These are phyloP conservation scores for Saccharomycopsis microspora DNA, from an alignment of 805 yeast genomes.

Conservation along the genomic window DNA sequence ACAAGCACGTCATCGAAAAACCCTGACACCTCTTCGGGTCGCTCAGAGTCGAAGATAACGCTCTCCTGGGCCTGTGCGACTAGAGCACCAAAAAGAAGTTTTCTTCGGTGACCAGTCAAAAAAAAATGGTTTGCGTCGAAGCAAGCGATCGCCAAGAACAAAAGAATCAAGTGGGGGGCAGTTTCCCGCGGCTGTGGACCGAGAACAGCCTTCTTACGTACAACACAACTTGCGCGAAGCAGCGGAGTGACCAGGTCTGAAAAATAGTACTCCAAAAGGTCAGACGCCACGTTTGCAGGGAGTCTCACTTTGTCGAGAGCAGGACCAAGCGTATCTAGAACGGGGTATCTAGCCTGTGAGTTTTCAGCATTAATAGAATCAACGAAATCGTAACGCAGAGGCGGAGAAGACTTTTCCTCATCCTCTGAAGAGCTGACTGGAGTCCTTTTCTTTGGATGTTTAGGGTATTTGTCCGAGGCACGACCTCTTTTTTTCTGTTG, in stretches of 20 bases:
- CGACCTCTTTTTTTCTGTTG: constrained; percentile 36
- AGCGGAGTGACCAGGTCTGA: not conserved
- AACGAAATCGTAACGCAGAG: constrained; percentile 1
- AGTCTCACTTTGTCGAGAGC: constrained; percentile 2
- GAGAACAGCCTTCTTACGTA: constrained; percentile 7
- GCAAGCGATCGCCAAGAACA: constrained; percentile 5
- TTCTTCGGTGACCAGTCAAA: constrained; percentile 11
- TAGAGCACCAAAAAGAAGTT: constrained; percentile 2
- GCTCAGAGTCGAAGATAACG: constrained; percentile 1
- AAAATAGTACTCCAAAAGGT: constrained; percentile 11
- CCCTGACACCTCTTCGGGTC: constrained; percentile 6
- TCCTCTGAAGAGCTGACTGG: not conserved
- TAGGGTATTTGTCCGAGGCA: constrained; percentile 33
- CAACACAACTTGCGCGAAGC: constrained; percentile 3
- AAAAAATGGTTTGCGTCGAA: constrained; percentile 13
- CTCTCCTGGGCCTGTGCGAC: not conserved
- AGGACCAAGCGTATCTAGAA: not conserved
- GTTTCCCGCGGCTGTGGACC: not conserved
- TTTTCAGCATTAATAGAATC: not conserved
- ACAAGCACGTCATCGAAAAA: constrained; percentile 9
- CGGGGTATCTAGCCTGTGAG: not conserved
- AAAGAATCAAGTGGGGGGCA: constrained; percentile 6
- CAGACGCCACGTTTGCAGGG: constrained; percentile 14
- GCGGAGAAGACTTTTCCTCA: constrained; percentile 3
- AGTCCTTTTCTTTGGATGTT: constrained; percentile 20